Evolutionary conservation across 352 stramenopile genomes (phyloP), one percentile per base, ranked within the genome.

Genomic region (Phytopythium boreale): DNA sequence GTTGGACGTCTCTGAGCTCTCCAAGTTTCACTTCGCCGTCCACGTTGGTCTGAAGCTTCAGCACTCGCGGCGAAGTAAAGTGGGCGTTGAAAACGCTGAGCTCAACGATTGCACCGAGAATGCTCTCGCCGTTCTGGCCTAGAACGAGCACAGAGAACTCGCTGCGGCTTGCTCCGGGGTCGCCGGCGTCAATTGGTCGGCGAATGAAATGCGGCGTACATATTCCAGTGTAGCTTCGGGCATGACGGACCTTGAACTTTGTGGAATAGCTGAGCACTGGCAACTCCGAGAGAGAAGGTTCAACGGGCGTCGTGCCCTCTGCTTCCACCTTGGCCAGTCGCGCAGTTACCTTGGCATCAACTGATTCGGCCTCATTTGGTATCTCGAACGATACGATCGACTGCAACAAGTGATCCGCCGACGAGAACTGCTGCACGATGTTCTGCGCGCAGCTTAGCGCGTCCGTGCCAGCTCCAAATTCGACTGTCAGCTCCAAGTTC

Each of bases 61-160:
- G 8, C 7, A 9, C 14, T 47, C 41, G 11, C 27, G 1, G 46
- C 31, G 8, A 83, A 0, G 37, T 43, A 44, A 70, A 72, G 29
- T 84, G 72, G 1, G 66, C n/a, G 9, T 85, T 75, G 6, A 71
- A 64, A 26, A 76, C 59, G 8, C 15, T 39, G 24, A 85, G 62
- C 22, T 56, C 31, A 17, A 74, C 51, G 20, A 58, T 34, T 26
- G 70, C 63, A n/a, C 69, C 66, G 6, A 62, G 34, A 26, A 88
- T 64, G 9, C 65, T 36, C 61, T 88, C 76, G 29, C 79, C 77
- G 56, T 88, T 88, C 56, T 86, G 79, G 20, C 79, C 77, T 20
- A 82, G 51, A 8, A 79, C 66, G 17, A 75, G 46, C 14, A 86
- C 61, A 36, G 53, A 46, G 50, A 77, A 85, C 20, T 78, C 70